Evolutionary conservation across 257 asterid genomes (phyloP).

Genomic region (Petrea volubilis): DNA sequence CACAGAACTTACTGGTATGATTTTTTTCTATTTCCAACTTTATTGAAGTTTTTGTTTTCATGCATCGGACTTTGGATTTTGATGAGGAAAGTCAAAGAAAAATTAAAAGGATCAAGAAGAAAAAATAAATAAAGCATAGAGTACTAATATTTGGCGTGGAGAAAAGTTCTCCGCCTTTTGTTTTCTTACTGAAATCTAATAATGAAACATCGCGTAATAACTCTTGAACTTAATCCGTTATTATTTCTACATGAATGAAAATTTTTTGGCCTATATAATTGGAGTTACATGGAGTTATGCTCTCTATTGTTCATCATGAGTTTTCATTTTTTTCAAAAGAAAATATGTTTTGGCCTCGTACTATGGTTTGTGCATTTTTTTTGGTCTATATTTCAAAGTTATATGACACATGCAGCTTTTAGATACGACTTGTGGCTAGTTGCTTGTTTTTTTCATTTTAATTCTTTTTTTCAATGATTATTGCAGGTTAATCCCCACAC

Average conservation of each 20-base stretch:
- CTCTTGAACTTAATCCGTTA: not conserved
- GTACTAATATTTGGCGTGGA: too few species aligned
- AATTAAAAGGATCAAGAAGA: too few species aligned
- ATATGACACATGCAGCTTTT: too few species aligned
- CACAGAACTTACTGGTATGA: slow-evolving; percentile 89
- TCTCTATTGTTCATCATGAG: not conserved
- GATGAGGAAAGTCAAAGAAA: too few species aligned
- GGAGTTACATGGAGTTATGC: not conserved
- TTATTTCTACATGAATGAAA: not conserved
- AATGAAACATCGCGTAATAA: too few species aligned
- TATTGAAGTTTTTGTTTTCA: not conserved
- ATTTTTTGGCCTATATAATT: not conserved
- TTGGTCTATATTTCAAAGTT: too few species aligned
- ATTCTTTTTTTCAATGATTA: not conserved
- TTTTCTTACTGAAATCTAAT: too few species aligned
- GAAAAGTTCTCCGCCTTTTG: too few species aligned
- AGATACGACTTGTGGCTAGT: not conserved
- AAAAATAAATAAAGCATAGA: too few species aligned
- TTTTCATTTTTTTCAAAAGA: not conserved
- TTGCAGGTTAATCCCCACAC: slow-evolving; percentile 85
- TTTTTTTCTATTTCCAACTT: not conserved
- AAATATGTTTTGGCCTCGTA: not conserved
- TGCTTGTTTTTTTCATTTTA: too few species aligned
- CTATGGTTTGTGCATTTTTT: too few species aligned
- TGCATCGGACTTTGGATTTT: too few species aligned